Percentiles rank a stretch among this genome's conserved stretches.
Evolutionary conservation across 257 asterid genomes (phyloP).

Genomic region (Plantago ovata): DNA sequence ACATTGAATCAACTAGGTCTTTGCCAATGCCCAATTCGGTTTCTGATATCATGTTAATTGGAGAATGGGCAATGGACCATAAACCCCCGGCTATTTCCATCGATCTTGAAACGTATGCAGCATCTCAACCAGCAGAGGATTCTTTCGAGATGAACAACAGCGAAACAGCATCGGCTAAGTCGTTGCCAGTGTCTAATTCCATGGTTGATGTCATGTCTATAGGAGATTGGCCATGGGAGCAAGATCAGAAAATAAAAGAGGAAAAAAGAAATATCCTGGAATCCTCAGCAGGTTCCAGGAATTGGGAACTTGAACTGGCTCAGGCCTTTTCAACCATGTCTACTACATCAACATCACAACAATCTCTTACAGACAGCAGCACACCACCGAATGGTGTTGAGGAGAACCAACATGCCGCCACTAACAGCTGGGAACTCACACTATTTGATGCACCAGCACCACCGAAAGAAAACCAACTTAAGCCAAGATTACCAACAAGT

Average conservation of each 20-base stretch:
- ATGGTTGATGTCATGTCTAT: slow-evolving; percentile 55
- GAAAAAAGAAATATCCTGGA: neutral
- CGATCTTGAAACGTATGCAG: slow-evolving; percentile 57
- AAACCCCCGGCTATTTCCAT: slow-evolving; percentile 57
- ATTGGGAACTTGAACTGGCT: slow-evolving; percentile 54
- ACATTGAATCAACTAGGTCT: slow-evolving; percentile 49
- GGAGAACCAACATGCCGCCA: neutral
- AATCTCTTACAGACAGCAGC: slow-evolving; percentile 7
- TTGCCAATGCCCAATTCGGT: slow-evolving; percentile 50
- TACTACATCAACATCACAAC: slow-evolving; percentile 5
- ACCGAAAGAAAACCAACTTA: slow-evolving; percentile 2
- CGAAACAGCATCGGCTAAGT: slow-evolving; percentile 46
- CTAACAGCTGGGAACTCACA: slow-evolving; percentile 41
- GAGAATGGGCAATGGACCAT: slow-evolving; percentile 41
- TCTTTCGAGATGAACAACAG: slow-evolving; percentile 23
- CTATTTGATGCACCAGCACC: slow-evolving; percentile 24
- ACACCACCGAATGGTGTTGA: neutral
- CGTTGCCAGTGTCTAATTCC: slow-evolving; percentile 53
- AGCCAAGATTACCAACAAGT: slow-evolving; percentile 13
- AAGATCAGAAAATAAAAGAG: slow-evolving; percentile 19
- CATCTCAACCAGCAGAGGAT: slow-evolving; percentile 27
- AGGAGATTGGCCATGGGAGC: slow-evolving; percentile 41
- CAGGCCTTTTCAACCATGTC: slow-evolving; percentile 25
- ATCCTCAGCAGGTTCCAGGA: slow-evolving; percentile 25
- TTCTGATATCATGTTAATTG: slow-evolving; percentile 52